Percentiles rank a stretch among this genome's conserved stretches.
These are phyloP conservation scores for Pythium rishiriense DNA, from an alignment of 352 stramenopile species.

Conservation along the genomic window DNA sequence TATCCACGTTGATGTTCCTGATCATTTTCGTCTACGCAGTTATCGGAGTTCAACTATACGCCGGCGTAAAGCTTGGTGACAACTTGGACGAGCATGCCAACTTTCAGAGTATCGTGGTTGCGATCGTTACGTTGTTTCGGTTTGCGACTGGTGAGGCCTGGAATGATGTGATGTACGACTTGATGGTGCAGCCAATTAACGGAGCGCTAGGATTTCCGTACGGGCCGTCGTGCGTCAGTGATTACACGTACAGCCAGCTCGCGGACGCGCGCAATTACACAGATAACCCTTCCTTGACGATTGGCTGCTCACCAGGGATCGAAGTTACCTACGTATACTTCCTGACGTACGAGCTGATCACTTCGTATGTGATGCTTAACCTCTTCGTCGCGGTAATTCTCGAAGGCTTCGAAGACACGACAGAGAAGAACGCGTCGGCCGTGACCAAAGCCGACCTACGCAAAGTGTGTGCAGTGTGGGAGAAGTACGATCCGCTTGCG, in stretches of 20 bases:
- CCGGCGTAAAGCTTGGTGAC: slow-evolving; percentile 48
- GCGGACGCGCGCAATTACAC: slow-evolving; percentile 28
- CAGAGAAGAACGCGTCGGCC: slow-evolving; percentile 37
- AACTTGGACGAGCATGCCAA: slow-evolving; percentile 61
- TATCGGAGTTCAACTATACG: slow-evolving; percentile 78
- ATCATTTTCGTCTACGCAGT: slow-evolving; percentile 83
- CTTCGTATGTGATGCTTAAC: slow-evolving; percentile 74
- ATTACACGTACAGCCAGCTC: slow-evolving; percentile 39
- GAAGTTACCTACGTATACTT: slow-evolving; percentile 71
- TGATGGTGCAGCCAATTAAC: slow-evolving; percentile 40
- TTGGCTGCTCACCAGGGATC: slow-evolving; percentile 38
- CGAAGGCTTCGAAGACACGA: slow-evolving; percentile 70
- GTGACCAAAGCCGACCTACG: slow-evolving; percentile 43
- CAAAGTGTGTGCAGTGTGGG: slow-evolving; percentile 33
- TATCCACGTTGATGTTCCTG: slow-evolving; percentile 63
- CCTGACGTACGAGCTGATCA: slow-evolving; percentile 57
- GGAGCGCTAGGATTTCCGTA: slow-evolving; percentile 29
- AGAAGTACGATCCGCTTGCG: slow-evolving; percentile 36
- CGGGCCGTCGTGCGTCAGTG: slow-evolving; percentile 37
- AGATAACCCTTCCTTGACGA: slow-evolving; percentile 35
- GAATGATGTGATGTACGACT: slow-evolving; percentile 83
- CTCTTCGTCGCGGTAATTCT: slow-evolving; percentile 83
- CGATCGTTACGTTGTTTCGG: slow-evolving; percentile 66
- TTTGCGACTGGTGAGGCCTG: slow-evolving; percentile 71
- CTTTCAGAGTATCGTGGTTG: slow-evolving; percentile 54